Conservation (phyloP, 2,329 filamentous ascomycete species). For the Aspergillus bombycis region DNA sequence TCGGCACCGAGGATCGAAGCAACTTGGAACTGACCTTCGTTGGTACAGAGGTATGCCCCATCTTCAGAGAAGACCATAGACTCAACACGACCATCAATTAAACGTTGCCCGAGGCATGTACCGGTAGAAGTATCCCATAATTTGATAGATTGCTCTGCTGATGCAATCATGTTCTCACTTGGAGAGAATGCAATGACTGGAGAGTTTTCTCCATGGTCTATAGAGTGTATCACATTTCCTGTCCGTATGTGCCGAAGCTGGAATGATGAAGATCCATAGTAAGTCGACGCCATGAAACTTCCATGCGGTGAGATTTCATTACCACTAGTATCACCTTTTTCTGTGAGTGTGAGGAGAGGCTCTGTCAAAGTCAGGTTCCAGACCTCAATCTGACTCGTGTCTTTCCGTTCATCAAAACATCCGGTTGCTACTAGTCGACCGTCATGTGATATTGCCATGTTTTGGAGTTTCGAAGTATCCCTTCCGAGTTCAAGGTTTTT, state of each 20-base stretch:
- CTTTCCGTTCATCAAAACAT: background rate
- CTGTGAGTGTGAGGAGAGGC: background rate
- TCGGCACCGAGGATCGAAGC: background rate
- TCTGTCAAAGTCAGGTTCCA: accelerated
- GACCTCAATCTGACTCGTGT: background rate
- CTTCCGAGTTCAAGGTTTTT: background rate
- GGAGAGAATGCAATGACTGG: background rate
- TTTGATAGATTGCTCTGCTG: background rate
- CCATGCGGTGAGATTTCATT: background rate
- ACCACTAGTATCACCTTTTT: accelerated
- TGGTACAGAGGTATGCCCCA: background rate
- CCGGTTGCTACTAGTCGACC: background rate
- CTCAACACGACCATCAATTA: background rate
- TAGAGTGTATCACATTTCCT: background rate
- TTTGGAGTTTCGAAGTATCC: accelerated
- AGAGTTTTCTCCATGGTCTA: background rate
- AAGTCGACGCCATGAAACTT: background rate
- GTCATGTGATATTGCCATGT: background rate
- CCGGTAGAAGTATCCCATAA: background rate
- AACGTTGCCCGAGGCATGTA: background rate
- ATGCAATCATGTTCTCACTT: background rate
- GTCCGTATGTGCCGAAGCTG: background rate
- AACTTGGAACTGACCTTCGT: background rate
- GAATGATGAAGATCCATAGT: accelerated
- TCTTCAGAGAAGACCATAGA: background rate